phyloP scores from a whole-genome alignment of 257 asterid species.

The Scutellaria galericulata region DNA sequence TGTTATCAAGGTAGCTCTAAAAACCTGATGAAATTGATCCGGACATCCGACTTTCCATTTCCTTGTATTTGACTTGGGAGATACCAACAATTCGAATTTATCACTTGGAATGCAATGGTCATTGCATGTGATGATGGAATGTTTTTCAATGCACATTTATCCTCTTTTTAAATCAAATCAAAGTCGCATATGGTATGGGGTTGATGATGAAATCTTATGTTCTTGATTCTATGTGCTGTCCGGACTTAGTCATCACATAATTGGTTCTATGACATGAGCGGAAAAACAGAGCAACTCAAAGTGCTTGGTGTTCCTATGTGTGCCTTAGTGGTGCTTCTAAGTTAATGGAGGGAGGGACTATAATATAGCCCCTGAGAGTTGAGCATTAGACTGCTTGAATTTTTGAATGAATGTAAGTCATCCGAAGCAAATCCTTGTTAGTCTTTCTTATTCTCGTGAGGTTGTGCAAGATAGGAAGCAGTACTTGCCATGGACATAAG shows the following conservation, averaged over 20 bases:
- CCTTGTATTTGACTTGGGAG: conserved; percentile 22
- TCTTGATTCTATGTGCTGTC: conserved; percentile 19
- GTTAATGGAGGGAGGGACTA: conserved; percentile 9
- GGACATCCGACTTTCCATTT: conserved; percentile 3
- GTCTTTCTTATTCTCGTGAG: conserved; percentile 1
- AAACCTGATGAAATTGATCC: conserved; percentile 27
- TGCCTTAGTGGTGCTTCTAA: conserved; percentile 2
- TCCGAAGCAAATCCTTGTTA: not conserved
- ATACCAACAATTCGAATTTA: conserved; percentile 5
- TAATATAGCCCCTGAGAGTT: not conserved
- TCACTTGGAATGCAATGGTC: conserved; percentile 14
- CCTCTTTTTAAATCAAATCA: not conserved
- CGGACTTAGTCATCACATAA: conserved; percentile 9
- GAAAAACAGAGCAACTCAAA: conserved; percentile 6
- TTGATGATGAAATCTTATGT: not conserved
- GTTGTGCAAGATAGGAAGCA: not conserved
- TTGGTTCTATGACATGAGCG: not conserved
- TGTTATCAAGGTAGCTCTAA: conserved; percentile 64
- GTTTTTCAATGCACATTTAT: not conserved
- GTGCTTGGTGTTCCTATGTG: conserved; percentile 14
- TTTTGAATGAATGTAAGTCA: not conserved
- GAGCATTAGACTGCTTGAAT: not conserved
- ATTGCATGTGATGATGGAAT: conserved; percentile 22
- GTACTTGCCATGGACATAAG: not conserved
- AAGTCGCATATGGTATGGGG: not conserved